Evolutionary conservation across 371 early-diverging fungal genomes (phyloP).

Genomic region (Chytridiales sp.): DNA sequence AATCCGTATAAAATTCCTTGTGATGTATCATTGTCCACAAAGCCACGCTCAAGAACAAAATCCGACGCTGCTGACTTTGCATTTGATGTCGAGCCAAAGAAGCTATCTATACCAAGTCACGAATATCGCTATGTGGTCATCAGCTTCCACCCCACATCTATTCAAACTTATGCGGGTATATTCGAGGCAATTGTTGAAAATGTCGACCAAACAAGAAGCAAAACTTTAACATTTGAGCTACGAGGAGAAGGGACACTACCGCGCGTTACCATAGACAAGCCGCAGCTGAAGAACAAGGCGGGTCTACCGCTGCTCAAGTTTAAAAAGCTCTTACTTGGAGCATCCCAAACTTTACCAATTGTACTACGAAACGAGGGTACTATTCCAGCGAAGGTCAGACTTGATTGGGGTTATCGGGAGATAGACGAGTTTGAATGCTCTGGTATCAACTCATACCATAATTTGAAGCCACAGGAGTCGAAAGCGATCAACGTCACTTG

Average conservation of each 20-base stretch:
- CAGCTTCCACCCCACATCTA: constrained; percentile 53
- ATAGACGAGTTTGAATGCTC: constrained; percentile 42
- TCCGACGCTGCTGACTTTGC: constrained; percentile 51
- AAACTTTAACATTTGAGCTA: constrained; percentile 50
- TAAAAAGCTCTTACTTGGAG: constrained; percentile 42
- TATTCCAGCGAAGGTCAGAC: constrained; percentile 47
- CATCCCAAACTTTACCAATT: constrained; percentile 38
- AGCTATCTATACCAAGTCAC: constrained; percentile 53
- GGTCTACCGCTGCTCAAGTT: constrained; percentile 46
- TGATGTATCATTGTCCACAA: constrained; percentile 48
- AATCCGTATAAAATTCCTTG: constrained; percentile 60
- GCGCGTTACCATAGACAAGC: constrained; percentile 50
- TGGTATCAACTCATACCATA: constrained; percentile 28
- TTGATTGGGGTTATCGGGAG: constrained; percentile 49
- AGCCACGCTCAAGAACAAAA: constrained; percentile 49
- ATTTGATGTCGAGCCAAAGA: constrained; percentile 57
- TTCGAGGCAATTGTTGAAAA: constrained; percentile 59
- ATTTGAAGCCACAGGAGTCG: constrained; percentile 41
- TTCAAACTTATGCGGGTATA: constrained; percentile 53
- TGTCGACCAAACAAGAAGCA: constrained; percentile 40
- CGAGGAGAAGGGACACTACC: constrained; percentile 61
- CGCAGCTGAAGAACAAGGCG: constrained; percentile 32
- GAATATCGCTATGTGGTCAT: constrained; percentile 52
- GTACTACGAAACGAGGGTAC: constrained; percentile 56
- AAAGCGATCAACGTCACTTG: constrained; percentile 40